These are phyloP conservation scores for Microdochium paspali DNA, from an alignment of 2,329 filamentous ascomycete species.

Conservation along the genomic window DNA sequence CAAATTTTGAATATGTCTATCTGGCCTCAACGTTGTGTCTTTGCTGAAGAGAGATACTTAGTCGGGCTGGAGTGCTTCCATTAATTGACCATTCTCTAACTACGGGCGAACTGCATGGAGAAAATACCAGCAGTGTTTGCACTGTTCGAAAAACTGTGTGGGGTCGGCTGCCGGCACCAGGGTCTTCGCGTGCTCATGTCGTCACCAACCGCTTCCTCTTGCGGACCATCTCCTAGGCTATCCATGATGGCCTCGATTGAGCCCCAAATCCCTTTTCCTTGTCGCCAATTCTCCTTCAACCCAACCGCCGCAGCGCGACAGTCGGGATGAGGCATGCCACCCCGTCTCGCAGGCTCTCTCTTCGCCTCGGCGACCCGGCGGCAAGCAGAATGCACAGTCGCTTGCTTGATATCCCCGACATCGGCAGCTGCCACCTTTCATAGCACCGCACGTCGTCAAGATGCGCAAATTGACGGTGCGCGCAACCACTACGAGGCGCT, in stretches of 20 bases:
- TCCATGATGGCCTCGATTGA: not conserved
- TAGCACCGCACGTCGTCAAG: slow-evolving; percentile 23
- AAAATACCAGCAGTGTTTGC: not conserved
- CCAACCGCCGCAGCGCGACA: not conserved
- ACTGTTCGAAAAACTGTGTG: not conserved
- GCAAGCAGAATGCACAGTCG: slow-evolving; percentile 1
- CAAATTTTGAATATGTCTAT: no score
- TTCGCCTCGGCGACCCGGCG: slow-evolving; percentile 10
- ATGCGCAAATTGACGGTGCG: slow-evolving; percentile 22
- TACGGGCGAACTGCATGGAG: no score
- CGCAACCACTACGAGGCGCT: slow-evolving; percentile 77
- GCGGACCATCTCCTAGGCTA: not conserved
- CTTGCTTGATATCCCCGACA: not conserved
- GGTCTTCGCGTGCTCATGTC: not conserved
- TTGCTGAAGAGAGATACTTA: no score
- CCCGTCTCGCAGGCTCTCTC: slow-evolving; percentile 22
- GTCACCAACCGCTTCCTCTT: not conserved
- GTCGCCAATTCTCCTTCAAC: not conserved
- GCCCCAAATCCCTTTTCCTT: not conserved
- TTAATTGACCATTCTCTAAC: no score
- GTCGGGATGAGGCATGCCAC: slow-evolving; percentile 56
- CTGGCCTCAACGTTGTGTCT: no score
- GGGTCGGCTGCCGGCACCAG: not conserved
- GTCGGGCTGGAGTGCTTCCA: no score
- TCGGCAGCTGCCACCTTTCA: slow-evolving; percentile 26